Base-by-base conservation (phyloP, 305 asterid species). In the Euphrasia arctica region DNA sequence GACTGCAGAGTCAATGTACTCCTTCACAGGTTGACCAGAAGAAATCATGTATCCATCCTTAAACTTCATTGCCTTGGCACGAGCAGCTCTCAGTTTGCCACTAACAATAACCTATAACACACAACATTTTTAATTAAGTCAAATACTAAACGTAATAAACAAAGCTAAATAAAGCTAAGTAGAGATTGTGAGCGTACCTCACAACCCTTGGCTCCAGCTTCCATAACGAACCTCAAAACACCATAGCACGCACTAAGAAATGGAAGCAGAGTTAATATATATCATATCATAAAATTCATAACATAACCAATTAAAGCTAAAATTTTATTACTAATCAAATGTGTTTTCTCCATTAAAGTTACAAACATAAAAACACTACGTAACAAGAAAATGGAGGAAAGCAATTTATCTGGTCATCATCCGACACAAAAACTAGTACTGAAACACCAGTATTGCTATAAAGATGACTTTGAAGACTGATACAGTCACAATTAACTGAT, bases 121-220 rank as follows among this genome's bases (percentile, higher is more conserved):
- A 25, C 58, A 4, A 1, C 1, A 27, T 6, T 4, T n/a, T 22
- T 32, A 32, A 10, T 7, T 15, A 60, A 39, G 36, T 43, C 25
- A n/a, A 58, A 39, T 3, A 11, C 6, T 39, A 13, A 14, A 48
- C 8, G 9, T 2, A 27, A 14, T 11, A 25, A 0, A 5, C 18
- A 72, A 43, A 42, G 32, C 0, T 2, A 3, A 25, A 2, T 7
- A 9, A 54, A 51, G 10, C 15, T 5, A 28, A 29, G 42, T 7
- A 25, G 7, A 9, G 47, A 0, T 31, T 28, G 5, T n/a, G 1
- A 7, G 9, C 34, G 47, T 59, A 81, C 85, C 82, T 82, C 85
- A 58, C 85, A 82, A 11, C 83, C 86, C 79, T 77, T 82, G 73
- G 85, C 86, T 39, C 85, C 87, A 65, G 76, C 78, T 67, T 85